Percentiles rank a stretch among this genome's conserved stretches.
Evolutionary conservation across 2,329 filamentous ascomycete genomes (phyloP).

Genomic region (Verticillium tricorpus): DNA sequence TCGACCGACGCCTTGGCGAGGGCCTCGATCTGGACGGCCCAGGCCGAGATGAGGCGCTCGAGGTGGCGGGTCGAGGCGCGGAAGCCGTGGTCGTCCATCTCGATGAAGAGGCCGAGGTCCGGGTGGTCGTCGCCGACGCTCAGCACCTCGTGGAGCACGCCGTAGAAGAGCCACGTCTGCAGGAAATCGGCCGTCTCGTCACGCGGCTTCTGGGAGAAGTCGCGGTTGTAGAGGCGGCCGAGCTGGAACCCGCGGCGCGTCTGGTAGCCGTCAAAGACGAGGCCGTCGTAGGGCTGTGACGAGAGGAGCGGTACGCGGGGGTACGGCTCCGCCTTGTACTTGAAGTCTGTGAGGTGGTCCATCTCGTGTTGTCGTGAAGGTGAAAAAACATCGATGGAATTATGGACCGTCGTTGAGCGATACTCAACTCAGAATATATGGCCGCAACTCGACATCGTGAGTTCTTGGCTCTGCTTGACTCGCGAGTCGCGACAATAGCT

Average conservation of each 20-base stretch:
- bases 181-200: background rate
- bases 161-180: background rate
- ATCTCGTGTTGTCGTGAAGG: background rate
- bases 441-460: background rate
- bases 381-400: background rate
- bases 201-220: background rate
- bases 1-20: background rate
- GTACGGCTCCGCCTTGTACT: background rate
- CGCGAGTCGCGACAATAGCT: background rate
- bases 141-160: background rate
- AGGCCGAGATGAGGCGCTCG: background rate
- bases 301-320: background rate
- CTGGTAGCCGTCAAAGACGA: background rate
- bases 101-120: background rate
- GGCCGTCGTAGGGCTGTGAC: background rate
- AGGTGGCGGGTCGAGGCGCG: background rate
- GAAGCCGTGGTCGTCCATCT: background rate
- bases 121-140: background rate
- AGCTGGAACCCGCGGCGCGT: background rate
- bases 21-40: background rate
- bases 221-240: background rate
- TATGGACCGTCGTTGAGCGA: background rate
- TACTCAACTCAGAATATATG: background rate
- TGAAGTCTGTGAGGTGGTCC: background rate
- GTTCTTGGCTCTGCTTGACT: background rate